Base-by-base conservation (phyloP, 2,329 filamentous ascomycete species). In the Stemphylium lycopersici region DNA sequence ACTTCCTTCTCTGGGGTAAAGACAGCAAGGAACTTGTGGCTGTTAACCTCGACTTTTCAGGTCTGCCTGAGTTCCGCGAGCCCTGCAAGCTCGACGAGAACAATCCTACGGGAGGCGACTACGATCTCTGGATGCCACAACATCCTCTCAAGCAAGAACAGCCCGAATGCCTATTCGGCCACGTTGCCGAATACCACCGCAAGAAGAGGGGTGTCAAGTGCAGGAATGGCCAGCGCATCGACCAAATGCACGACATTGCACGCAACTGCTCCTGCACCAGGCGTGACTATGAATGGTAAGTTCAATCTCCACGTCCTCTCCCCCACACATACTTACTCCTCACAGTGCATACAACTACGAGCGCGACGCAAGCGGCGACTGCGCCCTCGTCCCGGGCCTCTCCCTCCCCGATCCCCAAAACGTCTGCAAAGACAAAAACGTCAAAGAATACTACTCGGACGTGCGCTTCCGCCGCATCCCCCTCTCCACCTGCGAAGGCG, bases 261-360 rank as follows among this genome's bases (percentile, higher is more conserved):
- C 78, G 83, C 60, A 91, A 96, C 73, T 99, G 95, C 80, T 82
- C 84, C 55, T 99, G 95, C 78, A 90, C 86, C 7, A 83, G 91
- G 47, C 83, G 86, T 54, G 95, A 99, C 77, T 99, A 88, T 72
- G 95, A 99, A 82, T 99, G 95, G 90, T 93, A 78, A 79, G 87
- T 77, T 18, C 2, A 2, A 12, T 32, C 12, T 38, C 6, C 1
- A 11, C 7, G 13, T 6, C 12, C 3, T 12, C 24, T 18, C 8
- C 8, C 24, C 4, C 16, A 18, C n/a, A 34, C 44, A 34, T 46
- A 47, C 63, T 70, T 52, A 69, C 52, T 6, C 15, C 3, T 1
- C n/a, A 36, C 62, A 95, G 91, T 77, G 93, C 96, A 72, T 99
- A 91, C 82, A 99, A 99, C 76, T 99, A 86, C 75, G 88, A 98